A percentile compares a stretch with the other conserved stretches of the same genome.
phyloP scores from a whole-genome alignment of 805 yeast genomes.

The Cyberlindnera suaveolens region DNA sequence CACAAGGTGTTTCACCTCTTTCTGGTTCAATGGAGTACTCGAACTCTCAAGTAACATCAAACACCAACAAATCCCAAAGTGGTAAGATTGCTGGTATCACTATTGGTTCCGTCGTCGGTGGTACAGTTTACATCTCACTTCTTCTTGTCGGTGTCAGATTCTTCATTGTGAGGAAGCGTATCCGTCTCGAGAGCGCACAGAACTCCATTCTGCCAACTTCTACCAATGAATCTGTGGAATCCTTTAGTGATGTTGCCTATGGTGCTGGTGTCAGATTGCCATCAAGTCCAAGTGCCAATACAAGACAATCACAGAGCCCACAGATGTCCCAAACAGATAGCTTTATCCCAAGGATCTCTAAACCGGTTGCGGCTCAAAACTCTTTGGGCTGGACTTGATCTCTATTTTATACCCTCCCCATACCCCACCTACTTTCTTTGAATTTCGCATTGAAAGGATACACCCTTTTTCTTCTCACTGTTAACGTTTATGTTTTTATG shows the following conservation, averaged over 20 bases:
- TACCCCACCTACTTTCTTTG: neutral
- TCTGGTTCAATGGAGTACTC: conserved; percentile 28
- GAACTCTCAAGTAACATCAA: conserved; percentile 12
- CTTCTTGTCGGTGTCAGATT: conserved; percentile 50
- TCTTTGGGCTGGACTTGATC: conserved; percentile 63
- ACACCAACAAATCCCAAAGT: conserved; percentile 13
- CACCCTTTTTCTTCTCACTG: no score
- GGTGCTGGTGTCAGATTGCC: conserved; percentile 20
- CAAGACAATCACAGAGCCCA: neutral
- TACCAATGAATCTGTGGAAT: conserved; percentile 11
- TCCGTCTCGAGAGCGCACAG: conserved; percentile 12
- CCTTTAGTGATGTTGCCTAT: conserved; percentile 13
- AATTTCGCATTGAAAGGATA: neutral
- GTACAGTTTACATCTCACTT: conserved; percentile 53
- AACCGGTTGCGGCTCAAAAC: conserved; percentile 64
- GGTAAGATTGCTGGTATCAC: conserved; percentile 68
- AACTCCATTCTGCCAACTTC: conserved; percentile 13
- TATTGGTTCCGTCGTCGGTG: conserved; percentile 78
- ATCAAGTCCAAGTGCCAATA: neutral
- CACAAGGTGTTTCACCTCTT: conserved; percentile 11
- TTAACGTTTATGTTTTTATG: neutral
- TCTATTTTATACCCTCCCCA: neutral
- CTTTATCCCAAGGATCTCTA: conserved; percentile 46
- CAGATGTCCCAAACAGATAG: conserved; percentile 23
- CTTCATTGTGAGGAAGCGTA: conserved; percentile 30